Conservation (phyloP, 257 asterid species). For the Nicotiana tabacum region DNA sequence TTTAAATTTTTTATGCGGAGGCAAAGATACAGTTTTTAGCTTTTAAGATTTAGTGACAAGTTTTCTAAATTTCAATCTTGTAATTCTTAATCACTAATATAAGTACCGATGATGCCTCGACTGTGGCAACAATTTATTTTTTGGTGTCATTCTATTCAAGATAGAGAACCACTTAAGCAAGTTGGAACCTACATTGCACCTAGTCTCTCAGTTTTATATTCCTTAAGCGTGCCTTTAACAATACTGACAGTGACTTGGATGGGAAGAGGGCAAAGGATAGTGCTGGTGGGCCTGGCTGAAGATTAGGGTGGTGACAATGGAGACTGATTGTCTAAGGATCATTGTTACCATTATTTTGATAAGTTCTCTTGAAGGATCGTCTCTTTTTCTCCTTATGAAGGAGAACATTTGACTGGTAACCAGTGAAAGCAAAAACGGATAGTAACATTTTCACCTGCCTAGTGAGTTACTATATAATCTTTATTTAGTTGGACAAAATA, state of each 20-base stretch:
- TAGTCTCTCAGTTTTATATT: not conserved
- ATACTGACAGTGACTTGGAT: not conserved
- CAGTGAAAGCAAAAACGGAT: not conserved
- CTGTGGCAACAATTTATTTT: not conserved
- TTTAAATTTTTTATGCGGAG: not conserved
- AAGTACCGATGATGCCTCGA: not conserved
- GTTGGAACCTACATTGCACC: not conserved
- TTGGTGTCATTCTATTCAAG: not conserved
- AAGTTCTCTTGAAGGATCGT: not conserved
- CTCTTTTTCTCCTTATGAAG: not conserved
- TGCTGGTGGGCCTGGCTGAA: not conserved
- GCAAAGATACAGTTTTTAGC: not conserved
- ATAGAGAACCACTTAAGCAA: constrained; percentile 2
- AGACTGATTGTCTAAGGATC: not conserved
- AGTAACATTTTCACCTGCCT: not conserved
- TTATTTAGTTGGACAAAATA: not conserved
- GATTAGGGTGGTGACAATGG: not conserved
- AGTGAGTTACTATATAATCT: not conserved
- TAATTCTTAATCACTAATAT: constrained; percentile 1
- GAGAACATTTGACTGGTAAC: not conserved
- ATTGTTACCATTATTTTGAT: not conserved
- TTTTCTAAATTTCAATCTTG: not conserved
- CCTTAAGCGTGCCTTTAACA: constrained; percentile 4
- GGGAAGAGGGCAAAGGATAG: not conserved
- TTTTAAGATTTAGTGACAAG: not conserved